phyloP scores from a whole-genome alignment of 305 asterid species.

The Ajuga reptans region DNA sequence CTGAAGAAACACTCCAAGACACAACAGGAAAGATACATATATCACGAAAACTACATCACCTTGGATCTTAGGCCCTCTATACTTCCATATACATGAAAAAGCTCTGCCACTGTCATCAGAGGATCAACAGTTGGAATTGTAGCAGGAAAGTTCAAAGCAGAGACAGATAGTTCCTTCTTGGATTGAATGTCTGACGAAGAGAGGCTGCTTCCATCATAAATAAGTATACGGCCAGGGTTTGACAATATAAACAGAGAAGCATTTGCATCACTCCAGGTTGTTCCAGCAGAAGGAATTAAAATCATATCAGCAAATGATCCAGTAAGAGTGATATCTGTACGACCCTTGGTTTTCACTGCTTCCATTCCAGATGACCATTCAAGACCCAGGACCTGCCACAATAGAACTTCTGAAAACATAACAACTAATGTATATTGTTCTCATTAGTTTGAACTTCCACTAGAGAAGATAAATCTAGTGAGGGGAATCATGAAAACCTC shows the following conservation, averaged over 20 bases:
- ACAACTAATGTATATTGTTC: background rate
- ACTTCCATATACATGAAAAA: constrained; percentile 43
- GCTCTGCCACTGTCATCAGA: constrained; percentile 52
- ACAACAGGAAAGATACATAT: constrained; percentile 7
- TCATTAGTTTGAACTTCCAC: constrained; percentile 13
- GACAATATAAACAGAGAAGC: constrained; percentile 61
- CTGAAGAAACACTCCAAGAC: constrained; percentile 2
- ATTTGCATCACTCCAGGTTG: constrained; percentile 34
- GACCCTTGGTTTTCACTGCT: constrained; percentile 58
- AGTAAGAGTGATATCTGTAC: constrained; percentile 61
- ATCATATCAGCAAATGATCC: constrained; percentile 84
- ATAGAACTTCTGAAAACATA: constrained; percentile 18
- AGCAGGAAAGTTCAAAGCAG: constrained; percentile 52
- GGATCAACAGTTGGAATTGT: constrained; percentile 65
- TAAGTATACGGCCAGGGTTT: constrained; percentile 63
- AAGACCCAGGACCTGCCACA: constrained; percentile 61
- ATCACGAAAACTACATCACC: constrained; percentile 36
- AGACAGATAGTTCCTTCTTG: constrained; percentile 32
- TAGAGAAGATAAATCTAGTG: constrained; percentile 13
- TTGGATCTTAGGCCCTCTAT: constrained; percentile 33
- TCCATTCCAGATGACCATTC: constrained; percentile 81
- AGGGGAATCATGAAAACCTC: background rate
- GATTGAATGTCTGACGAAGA: constrained; percentile 37
- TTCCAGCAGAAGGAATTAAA: constrained; percentile 49
- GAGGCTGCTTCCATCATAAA: constrained; percentile 40